phyloP scores from a whole-genome alignment of 2,329 filamentous ascomycete genomes.

The Diaporthe sp. region DNA sequence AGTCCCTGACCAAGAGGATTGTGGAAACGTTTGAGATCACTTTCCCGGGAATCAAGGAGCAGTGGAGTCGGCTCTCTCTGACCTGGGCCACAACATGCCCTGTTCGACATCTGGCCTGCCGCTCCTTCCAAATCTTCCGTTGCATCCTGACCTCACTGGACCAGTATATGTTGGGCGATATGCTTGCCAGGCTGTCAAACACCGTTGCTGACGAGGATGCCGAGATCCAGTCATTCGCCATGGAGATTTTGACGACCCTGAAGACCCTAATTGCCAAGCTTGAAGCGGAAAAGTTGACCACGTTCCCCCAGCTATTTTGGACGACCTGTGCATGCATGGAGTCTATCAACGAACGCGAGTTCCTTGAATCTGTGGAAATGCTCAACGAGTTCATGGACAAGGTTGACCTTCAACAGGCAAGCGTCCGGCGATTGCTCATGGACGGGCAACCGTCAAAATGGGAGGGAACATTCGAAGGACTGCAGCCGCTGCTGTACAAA shows the following conservation, averaged over 20 bases:
- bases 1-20: conserved; percentile 83
- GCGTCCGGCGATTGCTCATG: conserved; percentile 77
- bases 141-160: conserved; percentile 93
- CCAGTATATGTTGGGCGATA: conserved; percentile 94
- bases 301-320: conserved; percentile 98
- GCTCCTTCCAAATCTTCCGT: conserved; percentile 97
- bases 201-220: conserved; percentile 95
- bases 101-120: conserved; percentile 92
- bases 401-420: conserved; percentile 81
- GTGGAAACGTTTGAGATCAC: conserved; percentile 87
- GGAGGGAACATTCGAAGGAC: conserved; percentile 89
- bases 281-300: conserved; percentile 81
- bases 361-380: conserved; percentile 92
- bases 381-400: conserved; percentile 88
- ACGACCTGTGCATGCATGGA: conserved; percentile 96
- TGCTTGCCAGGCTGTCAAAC: conserved; percentile 94
- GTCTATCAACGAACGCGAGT: conserved; percentile 96
- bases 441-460: conserved; percentile 87
- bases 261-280: conserved; percentile 92
- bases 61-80: conserved; percentile 91
- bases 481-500: conserved; percentile 90
- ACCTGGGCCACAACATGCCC: conserved; percentile 98
- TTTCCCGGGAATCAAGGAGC: conserved; percentile 88
- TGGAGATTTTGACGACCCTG: conserved; percentile 96
- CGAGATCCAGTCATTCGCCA: conserved; percentile 96